Percentiles rank a stretch among this genome's conserved stretches.
phyloP scores from a whole-genome alignment of 805 yeast genomes.

The Saturnispora hagleri region DNA sequence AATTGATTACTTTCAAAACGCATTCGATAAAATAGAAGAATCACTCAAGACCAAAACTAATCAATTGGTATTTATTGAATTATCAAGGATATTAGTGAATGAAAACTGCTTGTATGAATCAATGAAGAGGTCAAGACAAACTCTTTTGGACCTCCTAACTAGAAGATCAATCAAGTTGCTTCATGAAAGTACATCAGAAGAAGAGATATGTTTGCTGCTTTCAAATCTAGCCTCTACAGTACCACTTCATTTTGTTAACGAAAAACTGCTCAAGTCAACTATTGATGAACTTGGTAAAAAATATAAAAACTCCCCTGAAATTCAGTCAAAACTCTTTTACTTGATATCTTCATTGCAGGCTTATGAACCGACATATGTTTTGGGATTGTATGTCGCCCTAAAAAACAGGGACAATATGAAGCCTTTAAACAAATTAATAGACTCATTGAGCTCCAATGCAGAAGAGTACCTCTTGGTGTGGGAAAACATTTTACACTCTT shows the following conservation, averaged over 20 bases:
- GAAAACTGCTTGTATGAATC: background rate
- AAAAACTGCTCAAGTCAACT: conserved; percentile 2
- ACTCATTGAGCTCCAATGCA: background rate
- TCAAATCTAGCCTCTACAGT: background rate
- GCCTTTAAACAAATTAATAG: conserved; percentile 4
- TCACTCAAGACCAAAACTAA: background rate
- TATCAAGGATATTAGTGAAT: background rate
- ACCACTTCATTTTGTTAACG: background rate
- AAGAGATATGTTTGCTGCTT: background rate
- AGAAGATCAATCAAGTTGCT: background rate
- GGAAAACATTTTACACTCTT: conserved; percentile 5
- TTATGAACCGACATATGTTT: conserved; percentile 14
- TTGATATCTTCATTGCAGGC: conserved; percentile 11
- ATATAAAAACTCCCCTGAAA: background rate
- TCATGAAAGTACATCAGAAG: background rate
- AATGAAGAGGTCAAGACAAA: background rate
- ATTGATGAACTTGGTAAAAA: conserved; percentile 11
- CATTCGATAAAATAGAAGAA: conserved; percentile 4
- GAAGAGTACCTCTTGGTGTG: background rate
- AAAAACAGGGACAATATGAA: background rate
- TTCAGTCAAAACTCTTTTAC: conserved; percentile 14
- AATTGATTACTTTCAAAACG: conserved; percentile 16
- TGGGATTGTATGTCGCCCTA: conserved; percentile 20
- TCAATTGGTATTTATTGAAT: background rate
- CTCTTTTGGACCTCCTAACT: background rate